These are phyloP conservation scores for Wickerhamomyces ciferrii DNA, from an alignment of 805 yeast genomes.

Conservation along the genomic window DNA sequence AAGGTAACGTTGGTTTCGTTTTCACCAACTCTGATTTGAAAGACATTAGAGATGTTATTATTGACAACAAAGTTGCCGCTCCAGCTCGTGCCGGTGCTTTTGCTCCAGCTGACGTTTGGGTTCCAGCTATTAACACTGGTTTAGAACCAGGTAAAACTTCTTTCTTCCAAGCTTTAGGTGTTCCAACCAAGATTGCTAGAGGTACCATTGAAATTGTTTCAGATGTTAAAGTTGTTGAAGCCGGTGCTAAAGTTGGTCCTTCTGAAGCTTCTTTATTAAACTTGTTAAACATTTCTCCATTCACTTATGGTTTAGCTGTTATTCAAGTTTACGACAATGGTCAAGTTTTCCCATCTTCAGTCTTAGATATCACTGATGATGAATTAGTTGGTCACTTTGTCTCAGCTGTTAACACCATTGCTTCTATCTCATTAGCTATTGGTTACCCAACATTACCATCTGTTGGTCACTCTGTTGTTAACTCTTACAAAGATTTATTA, in stretches of 20 bases:
- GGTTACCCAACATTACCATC: constrained; percentile 99
- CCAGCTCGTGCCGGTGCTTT: constrained; percentile 99
- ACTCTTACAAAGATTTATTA: constrained; percentile 98
- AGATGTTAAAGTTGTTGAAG: constrained; percentile 92
- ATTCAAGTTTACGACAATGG: constrained; percentile 98
- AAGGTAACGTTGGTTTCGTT: constrained; percentile 99
- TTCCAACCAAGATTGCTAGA: constrained; percentile 99
- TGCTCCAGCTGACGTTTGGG: constrained; percentile 97
- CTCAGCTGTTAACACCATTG: constrained; percentile 87
- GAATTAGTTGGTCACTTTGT: constrained; percentile 91
- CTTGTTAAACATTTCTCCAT: constrained; percentile 99
- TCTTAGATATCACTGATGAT: constrained; percentile 98
- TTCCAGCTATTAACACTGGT: constrained; percentile 99
- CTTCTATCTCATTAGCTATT: constrained; percentile 94
- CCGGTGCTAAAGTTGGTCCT: constrained; percentile 90
- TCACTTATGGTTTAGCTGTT: constrained; percentile 97
- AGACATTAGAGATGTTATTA: constrained; percentile 81
- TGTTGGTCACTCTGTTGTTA: constrained; percentile 97
- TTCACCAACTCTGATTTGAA: constrained; percentile 97
- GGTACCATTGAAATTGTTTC: constrained; percentile 99
- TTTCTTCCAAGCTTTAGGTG: constrained; percentile 99
- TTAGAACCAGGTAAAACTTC: constrained; percentile 99
- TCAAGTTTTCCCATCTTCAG: constrained; percentile 93
- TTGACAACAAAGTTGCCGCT: constrained; percentile 97
- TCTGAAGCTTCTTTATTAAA: constrained; percentile 98